phyloP scores from a whole-genome alignment of 805 yeast species.

The Yamadazyma kitorensis region DNA sequence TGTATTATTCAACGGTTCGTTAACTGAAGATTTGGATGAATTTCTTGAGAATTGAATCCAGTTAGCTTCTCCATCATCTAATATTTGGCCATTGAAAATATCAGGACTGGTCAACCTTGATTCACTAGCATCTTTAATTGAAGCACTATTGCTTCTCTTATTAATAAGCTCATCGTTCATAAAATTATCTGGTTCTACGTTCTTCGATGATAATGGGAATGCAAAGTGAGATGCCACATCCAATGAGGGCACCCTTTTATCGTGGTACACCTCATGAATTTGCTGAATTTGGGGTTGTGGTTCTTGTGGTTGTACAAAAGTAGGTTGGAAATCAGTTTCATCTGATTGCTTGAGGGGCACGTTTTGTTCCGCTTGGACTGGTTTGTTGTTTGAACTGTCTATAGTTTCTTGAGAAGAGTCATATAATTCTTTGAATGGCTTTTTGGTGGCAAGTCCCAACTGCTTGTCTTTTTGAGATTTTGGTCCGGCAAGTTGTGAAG shows the following conservation, averaged over 20 bases:
- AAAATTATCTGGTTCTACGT: conserved; percentile 4
- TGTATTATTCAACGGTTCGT: no score
- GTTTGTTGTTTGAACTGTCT: background rate
- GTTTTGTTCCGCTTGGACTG: background rate
- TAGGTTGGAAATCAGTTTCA: background rate
- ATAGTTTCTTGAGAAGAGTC: conserved; percentile 10
- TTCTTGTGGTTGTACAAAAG: background rate
- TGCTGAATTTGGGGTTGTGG: background rate
- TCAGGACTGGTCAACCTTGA: conserved; percentile 6
- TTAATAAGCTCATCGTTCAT: conserved; percentile 5
- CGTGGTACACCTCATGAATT: conserved; percentile 5
- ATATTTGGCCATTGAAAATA: background rate
- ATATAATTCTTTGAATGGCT: conserved; percentile 11
- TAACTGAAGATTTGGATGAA: conserved; percentile 13
- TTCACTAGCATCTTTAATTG: conserved; percentile 6
- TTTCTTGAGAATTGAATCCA: conserved; percentile 24
- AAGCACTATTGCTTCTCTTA: conserved; percentile 3
- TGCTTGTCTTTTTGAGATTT: no score
- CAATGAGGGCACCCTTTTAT: conserved; percentile 10
- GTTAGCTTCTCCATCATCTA: conserved; percentile 19
- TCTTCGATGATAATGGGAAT: conserved; percentile 28
- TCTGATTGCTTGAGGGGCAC: background rate
- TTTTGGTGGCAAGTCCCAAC: no score
- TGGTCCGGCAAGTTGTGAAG: no score
- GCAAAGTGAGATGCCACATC: conserved; percentile 30